Evolutionary conservation across 1,139 yeast species (phyloP), one percentile per base, ranked within the genome.

Genomic region (Debaryomyces fabryi): DNA sequence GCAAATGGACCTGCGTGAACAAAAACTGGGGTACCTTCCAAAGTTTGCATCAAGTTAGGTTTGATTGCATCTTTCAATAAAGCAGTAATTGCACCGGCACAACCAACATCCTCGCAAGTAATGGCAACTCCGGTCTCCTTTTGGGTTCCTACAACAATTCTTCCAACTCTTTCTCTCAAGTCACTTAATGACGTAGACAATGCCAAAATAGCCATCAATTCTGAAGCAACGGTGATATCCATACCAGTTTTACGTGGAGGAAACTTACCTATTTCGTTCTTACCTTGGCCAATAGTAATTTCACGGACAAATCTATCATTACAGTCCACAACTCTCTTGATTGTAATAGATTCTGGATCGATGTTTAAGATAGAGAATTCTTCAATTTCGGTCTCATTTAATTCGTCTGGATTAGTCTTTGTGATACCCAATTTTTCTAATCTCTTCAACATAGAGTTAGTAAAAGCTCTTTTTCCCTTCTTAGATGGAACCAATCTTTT

Each of bases 1-100:
- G 95, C 95, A 64, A 87, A 87, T 46, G 95, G 95, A 52, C 95
- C 95, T 30, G 93, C 93, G 61, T 87, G 95, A 25, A 87, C 90
- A 65, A 87, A 79, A 15, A 86, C 93, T 3, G 93, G 95, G 6
- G 92, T 86, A 54, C 95, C 95, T 69, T 87, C 93, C 59, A 87
- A 74, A 38, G 92, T 83, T 71, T 87, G 95, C 95, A 87, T 87
- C 66, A 87, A 73, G 62, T 86, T 87, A 55, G 95, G 95, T 64
- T 86, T 87, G 54, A 86, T 78, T n/a, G 92, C 89, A 65, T 87
- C 93, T 63, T 85, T 86, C 60, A 87, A 70, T 57, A 87, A 72
- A 1, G 93, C 92, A 46, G 93, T 83, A 53, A 86, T 73, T 39
- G 95, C 93, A 62, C 93, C 95, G 30, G 91, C 89, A 68, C 85